Evolutionary conservation across 1,284 basidiomycete genomes (phyloP), one percentile per base, ranked within the genome.

Genomic region (Ceratobasidium sp.): DNA sequence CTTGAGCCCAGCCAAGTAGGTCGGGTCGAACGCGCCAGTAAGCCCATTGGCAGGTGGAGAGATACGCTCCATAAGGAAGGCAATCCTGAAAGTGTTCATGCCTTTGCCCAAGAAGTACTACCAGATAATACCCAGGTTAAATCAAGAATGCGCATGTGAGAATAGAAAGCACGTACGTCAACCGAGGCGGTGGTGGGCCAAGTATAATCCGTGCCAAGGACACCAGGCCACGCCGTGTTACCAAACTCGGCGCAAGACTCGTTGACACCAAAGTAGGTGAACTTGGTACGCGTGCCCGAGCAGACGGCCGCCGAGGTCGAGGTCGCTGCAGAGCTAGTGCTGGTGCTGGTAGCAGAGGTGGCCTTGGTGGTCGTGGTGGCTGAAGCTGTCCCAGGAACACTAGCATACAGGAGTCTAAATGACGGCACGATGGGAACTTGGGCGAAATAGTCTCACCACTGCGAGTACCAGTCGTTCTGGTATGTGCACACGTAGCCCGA

Each of bases 1-100:
- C 78, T 85, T 85, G 69, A 89, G 80, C 39, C 84, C 85, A 59
- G 79, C 81, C 37, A 89, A 83, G 80, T 89, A 90, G 11, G 86
- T 84, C 43, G 81, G 74, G 77, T 88, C 61, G 39, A 62, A 76
- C 13, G 75, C 27, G 27, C 65, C 74, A 48, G 34, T 59, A 46
- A 37, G 76, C 6, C 75, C 77, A 24, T 77, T 84, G 0, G 86
- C 76, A 64, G 85, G 85, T 41, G 88, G 86, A 74, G 80, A 84
- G 64, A 90, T 76, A 69, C 88, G 87, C 79, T 90, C 88, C 81
- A 87, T 82, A 76, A 84, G 79, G 86, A 75, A 89, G 88, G 88
- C 85, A 77, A 89, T 81, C 76, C 88, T 87, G 87, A 89, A 89
- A 22, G 86, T 84, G 81, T 90, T 90, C 83, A 89, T 86, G 34